Conservation (phyloP, 2,329 filamentous ascomycete genomes). For the Diaporthe batatas region DNA sequence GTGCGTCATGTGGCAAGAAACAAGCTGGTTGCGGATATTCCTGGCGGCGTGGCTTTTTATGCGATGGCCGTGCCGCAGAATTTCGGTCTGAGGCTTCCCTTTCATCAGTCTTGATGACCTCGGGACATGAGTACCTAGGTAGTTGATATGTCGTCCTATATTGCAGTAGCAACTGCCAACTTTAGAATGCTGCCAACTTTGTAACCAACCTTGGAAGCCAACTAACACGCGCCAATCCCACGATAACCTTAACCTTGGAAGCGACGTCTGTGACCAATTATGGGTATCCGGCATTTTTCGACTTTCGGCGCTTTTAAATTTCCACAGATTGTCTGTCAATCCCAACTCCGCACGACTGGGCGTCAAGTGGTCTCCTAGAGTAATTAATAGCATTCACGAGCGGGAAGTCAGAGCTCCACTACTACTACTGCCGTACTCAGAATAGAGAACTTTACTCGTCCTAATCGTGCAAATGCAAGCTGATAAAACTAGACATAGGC, state of each 20-base stretch:
- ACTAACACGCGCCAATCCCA: not conserved
- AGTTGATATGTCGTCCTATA: not conserved
- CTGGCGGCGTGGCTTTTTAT: not conserved
- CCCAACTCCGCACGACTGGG: not conserved
- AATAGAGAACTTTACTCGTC: not conserved
- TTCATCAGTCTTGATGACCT: not conserved
- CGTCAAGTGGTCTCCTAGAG: not conserved
- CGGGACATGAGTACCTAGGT: too few relatives aligned
- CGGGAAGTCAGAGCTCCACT: not conserved
- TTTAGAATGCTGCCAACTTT: too few relatives aligned
- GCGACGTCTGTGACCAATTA: too few relatives aligned
- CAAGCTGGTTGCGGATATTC: not conserved
- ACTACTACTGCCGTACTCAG: not conserved
- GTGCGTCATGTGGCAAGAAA: constrained; percentile 17
- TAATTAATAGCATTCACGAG: not conserved
- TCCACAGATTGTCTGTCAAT: not conserved
- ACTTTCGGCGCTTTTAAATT: not conserved
- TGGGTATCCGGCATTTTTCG: not conserved
- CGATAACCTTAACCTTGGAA: too few relatives aligned
- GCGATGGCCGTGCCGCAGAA: not conserved
- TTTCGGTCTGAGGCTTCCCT: not conserved
- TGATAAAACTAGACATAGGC: not conserved
- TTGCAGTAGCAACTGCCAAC: not conserved
- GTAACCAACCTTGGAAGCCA: not conserved
- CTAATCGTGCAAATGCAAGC: too few relatives aligned